Evolutionary conservation across 2,329 filamentous ascomycete genomes (phyloP).

Genomic region (Exophiala calicioides): DNA sequence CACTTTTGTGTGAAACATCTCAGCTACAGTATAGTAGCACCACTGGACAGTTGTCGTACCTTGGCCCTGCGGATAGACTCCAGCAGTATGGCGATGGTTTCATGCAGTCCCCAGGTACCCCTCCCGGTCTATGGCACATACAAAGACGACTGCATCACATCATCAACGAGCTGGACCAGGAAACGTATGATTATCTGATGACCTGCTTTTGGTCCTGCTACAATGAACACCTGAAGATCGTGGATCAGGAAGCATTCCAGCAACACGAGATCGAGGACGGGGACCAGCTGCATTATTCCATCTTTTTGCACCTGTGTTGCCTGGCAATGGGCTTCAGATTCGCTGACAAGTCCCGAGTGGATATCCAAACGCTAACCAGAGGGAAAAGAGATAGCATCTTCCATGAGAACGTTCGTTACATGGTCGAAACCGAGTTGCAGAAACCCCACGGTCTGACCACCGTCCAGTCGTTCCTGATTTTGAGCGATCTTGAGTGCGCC

Average conservation of each 20-base stretch:
- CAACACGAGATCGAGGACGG: too few relatives aligned
- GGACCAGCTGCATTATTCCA: background rate
- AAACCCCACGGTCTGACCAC: background rate
- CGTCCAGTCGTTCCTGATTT: background rate
- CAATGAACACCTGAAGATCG: background rate
- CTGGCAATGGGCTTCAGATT: constrained; percentile 1
- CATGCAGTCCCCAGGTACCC: background rate
- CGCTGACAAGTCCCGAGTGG: background rate
- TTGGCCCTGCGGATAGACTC: background rate
- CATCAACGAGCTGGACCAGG: background rate
- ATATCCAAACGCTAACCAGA: background rate
- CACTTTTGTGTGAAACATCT: background rate
- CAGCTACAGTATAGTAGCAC: background rate
- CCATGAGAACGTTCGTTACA: background rate
- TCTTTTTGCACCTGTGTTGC: background rate
- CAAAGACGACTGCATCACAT: constrained; percentile 1
- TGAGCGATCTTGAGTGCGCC: constrained; percentile 2
- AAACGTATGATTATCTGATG: background rate
- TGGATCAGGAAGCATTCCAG: too few relatives aligned
- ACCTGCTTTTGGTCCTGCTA: background rate
- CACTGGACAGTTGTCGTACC: background rate
- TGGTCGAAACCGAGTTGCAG: background rate
- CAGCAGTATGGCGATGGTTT: background rate
- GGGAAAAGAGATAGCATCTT: background rate
- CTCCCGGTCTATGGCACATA: background rate